Conservation (phyloP, 2,329 filamentous ascomycete species). For the Penicillium decumbens region DNA sequence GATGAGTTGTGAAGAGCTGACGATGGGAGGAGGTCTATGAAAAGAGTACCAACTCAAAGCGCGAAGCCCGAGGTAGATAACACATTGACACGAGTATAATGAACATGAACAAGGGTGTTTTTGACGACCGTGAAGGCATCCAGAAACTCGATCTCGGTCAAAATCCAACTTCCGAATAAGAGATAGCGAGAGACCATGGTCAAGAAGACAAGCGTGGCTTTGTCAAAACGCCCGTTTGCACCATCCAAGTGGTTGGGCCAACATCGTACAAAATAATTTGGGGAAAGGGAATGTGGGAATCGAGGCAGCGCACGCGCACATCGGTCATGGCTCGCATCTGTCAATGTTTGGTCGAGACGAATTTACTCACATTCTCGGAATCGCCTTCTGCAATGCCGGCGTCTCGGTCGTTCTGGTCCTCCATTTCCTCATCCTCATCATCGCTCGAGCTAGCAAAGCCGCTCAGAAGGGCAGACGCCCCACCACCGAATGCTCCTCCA, state of each 20-base stretch:
- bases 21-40: background rate
- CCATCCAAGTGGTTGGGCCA: background rate
- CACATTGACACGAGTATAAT: background rate
- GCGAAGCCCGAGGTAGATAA: background rate
- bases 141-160: background rate
- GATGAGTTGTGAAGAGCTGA: background rate
- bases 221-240: background rate
- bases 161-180: background rate
- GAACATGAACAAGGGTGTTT: background rate
- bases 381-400: constrained; percentile 42
- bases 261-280: background rate
- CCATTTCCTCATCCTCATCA: constrained; percentile 91
- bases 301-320: constrained; percentile 12
- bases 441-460: constrained; percentile 94
- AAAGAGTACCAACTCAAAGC: background rate
- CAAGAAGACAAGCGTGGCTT: background rate
- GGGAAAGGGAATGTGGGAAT: constrained; percentile 1
- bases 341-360: constrained; percentile 52
- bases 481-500: constrained; percentile 67
- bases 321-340: constrained; percentile 52
- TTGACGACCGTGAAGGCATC: background rate
- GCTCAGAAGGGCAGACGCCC: constrained; percentile 64
- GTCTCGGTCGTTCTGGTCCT: constrained; percentile 55
- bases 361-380: constrained; percentile 63
- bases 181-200: background rate